These are phyloP conservation scores for Saccharomycopsis javanensis DNA, from an alignment of 805 yeast species.

Conservation along the genomic window DNA sequence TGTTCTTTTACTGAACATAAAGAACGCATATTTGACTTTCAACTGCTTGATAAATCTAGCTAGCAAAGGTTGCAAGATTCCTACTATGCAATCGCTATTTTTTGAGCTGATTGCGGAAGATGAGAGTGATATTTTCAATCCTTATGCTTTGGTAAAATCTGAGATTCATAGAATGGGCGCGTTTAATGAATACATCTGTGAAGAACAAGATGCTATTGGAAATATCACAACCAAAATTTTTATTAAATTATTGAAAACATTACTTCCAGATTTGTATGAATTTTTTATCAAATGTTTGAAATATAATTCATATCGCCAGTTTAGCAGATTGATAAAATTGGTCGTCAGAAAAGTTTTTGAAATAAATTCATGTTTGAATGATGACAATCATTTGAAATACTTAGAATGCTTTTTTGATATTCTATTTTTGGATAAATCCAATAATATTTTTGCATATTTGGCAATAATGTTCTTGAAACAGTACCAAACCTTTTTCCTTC, in stretches of 20 bases:
- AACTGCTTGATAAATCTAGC: slow-evolving; percentile 13
- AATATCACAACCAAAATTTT: slow-evolving; percentile 12
- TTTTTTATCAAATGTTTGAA: slow-evolving; percentile 2
- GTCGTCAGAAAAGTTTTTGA: slow-evolving; percentile 9
- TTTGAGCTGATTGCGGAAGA: slow-evolving; percentile 4
- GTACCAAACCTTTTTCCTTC: slow-evolving; percentile 10
- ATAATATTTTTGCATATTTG: slow-evolving; percentile 14
- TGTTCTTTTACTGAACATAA: slow-evolving; percentile 9
- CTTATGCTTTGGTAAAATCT: not conserved
- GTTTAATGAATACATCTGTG: not conserved
- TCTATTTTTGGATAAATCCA: slow-evolving; percentile 15
- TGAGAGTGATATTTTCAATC: not conserved
- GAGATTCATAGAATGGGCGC: not conserved
- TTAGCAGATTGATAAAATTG: slow-evolving; percentile 1
- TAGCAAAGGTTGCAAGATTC: slow-evolving; percentile 9
- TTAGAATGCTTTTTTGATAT: slow-evolving; percentile 15
- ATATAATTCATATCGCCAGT: slow-evolving; percentile 6
- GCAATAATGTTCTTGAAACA: slow-evolving; percentile 13
- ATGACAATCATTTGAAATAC: slow-evolving; percentile 4
- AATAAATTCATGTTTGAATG: slow-evolving; percentile 1
- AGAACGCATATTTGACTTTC: slow-evolving; percentile 14
- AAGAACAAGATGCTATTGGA: slow-evolving; percentile 8
- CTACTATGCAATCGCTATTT: slow-evolving; percentile 6
- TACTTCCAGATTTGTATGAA: slow-evolving; percentile 8
- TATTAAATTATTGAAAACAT: slow-evolving; percentile 9